phyloP scores from a whole-genome alignment of 306 rosid genomes.

The Cucurbita moschata region DNA sequence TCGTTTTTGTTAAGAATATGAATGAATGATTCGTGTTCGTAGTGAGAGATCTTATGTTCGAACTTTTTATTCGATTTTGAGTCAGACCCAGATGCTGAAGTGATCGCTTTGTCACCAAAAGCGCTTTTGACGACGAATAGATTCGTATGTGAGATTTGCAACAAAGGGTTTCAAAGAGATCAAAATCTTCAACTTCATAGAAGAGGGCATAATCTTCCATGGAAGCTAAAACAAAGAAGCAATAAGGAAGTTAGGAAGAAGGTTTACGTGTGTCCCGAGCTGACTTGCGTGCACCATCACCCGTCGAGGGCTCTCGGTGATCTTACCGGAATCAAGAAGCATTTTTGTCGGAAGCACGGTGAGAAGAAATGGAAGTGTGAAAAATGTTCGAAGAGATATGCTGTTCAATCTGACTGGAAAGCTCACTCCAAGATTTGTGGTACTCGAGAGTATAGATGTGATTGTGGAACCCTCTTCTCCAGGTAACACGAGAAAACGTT shows the following conservation, averaged over 20 bases:
- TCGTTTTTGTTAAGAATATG: not conserved
- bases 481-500: constrained; percentile 22
- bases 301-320: constrained; percentile 83
- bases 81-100: constrained; percentile 88
- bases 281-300: constrained; percentile 65
- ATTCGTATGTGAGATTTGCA: constrained; percentile 8
- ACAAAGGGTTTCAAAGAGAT: constrained; percentile 78
- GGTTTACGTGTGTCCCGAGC: constrained; percentile 72
- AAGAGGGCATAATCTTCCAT: constrained; percentile 86
- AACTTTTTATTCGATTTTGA: not conserved
- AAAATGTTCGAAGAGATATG: constrained; percentile 61
- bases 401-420: constrained; percentile 92
- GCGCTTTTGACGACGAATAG: constrained; percentile 60
- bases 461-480: constrained; percentile 14
- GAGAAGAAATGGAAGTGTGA: constrained; percentile 37
- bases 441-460: constrained; percentile 74
- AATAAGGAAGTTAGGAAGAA: constrained; percentile 51
- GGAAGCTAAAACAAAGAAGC: constrained; percentile 71
- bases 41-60: not conserved
- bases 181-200: constrained; percentile 80
- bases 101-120: constrained; percentile 68
- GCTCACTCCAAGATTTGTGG: constrained; percentile 93
- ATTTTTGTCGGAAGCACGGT: constrained; percentile 77
- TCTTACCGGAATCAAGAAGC: constrained; percentile 85
- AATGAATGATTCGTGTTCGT: not conserved